Evolutionary conservation across 306 rosid genomes (phyloP), one percentile per base, ranked within the genome.

Genomic region (Vicia sativa): DNA sequence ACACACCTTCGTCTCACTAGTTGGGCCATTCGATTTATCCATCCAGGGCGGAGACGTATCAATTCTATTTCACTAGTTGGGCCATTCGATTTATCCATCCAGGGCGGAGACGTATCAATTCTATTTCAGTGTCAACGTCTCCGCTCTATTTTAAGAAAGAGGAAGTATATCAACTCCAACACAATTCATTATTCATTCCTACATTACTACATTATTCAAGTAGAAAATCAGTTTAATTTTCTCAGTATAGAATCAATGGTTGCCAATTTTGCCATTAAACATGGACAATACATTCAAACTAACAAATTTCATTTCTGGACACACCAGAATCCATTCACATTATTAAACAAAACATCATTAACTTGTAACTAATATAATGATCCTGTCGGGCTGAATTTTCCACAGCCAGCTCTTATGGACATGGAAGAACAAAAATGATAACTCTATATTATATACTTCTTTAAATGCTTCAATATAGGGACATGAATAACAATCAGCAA

Each of bases 361-460:
- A 44, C 41, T 45, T 2, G 23, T 25, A 31, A 41, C 62, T 39
- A 72, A 73, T 21, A 62, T 68, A 48, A n/a, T 16, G 25, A 50
- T 73, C 14, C 34, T 18, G 63, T 49, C 35, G 2, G 79, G 71
- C 77, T 35, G 79, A 62, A 39, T 62, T 62, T 68, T 57, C 71
- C 85, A 13, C 75, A 78, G 71, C 68, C 71, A 72, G 34, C 38
- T 35, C 19, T 78, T 67, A 67, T 61, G 38, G 61, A 72, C 38
- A 56, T 45, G 74, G 66, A 46, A 55, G 63, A 65, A 7, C 58
- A 60, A 78, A 74, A 74, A 70, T 11, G 59, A 68, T 38, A 73
- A 10, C 79, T 69, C 79, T 55, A 44, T 44, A 13, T 50, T 79
- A 53, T 56, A 48, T 70, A 48, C 70, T 68, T 2, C 65, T 46